Base-by-base conservation (phyloP, 2,329 filamentous ascomycete species). In the Beauveria pseudobassiana region DNA sequence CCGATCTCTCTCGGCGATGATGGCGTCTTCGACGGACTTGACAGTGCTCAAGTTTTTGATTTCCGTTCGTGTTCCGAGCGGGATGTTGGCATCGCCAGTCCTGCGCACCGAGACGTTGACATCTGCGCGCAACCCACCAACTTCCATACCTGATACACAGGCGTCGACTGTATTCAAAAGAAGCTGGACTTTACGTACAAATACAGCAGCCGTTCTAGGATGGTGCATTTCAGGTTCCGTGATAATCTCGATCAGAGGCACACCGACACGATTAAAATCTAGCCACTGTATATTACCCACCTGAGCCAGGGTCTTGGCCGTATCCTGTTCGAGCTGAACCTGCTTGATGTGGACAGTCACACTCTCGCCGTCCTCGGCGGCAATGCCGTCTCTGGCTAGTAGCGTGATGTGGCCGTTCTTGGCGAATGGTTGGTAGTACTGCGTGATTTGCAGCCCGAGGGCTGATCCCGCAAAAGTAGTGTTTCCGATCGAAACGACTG, bases 391-490 rank as follows among this genome's bases (percentile, higher is more conserved):
- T 62, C 91, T 82, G 4, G 84, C 76, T 45, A 82, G 83, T 6
- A 99, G 79, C 0, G 80, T 82, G n/a, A 98, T 79, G 45, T 78
- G 76, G 1, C 95, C 95, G 68, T 91, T 80, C 63, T 80, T 85
- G 1, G 86, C 86, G 66, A 88, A 85, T 0, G 86, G 86, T 62
- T 86, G 78, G 73, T 98, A 97, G 77, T 93, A 98, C 72, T 99
- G 95, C 1, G 95, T 99, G 65, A 99, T 96, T 74, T 99, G 95
- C 99, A 99, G 0, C 95, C 95, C 0, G 91, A 84, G 0, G 95
- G 95, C 74, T 99, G 95, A 74, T 99, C 95, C 84, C 95, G 96
- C 97, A 96, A 75, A 99, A 98, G 76, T 99, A 99, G 75, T 99
- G 95, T 74, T 99, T 99, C 65, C 95, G 83, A 74, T 99, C 95